These are phyloP conservation scores for Sclerotinia spermophila DNA, from an alignment of 2,329 filamentous ascomycete species.

Conservation along the genomic window DNA sequence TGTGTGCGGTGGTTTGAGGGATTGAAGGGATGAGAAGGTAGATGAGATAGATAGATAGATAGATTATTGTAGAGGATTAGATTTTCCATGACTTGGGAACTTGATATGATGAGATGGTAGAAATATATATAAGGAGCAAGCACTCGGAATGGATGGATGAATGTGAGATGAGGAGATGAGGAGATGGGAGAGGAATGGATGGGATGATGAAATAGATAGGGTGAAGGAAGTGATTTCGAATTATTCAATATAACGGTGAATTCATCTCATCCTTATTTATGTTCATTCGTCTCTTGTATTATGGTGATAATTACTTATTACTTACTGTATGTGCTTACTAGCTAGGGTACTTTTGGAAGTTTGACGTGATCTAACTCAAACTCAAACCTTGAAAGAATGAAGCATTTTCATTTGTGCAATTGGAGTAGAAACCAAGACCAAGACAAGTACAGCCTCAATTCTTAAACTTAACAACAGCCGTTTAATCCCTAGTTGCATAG, in stretches of 20 bases:
- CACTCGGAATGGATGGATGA: not conserved
- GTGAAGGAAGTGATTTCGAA: not conserved
- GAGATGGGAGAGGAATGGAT: not conserved
- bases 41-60: not conserved
- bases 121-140: not conserved
- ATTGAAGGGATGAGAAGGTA: not conserved
- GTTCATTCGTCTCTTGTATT: not conserved
- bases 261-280: not conserved
- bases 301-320: too few species aligned
- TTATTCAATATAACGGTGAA: constrained; percentile 4
- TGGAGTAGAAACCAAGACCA: too few species aligned
- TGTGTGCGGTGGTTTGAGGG: not conserved
- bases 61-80: not conserved
- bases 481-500: not conserved
- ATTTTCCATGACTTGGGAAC: too few species aligned
- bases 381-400: constrained; percentile 1
- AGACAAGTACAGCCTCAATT: constrained; percentile 7
- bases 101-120: not conserved
- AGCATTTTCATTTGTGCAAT: constrained; percentile 11
- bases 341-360: not conserved
- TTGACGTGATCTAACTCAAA: not conserved
- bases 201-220: not conserved
- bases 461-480: not conserved
- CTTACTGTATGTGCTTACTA: constrained; percentile 9
- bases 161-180: not conserved